Percentiles rank a stretch among this genome's conserved stretches.
Conservation (phyloP, 176 grass and related monocot genomes). For the Luzula sylvatica region DNA sequence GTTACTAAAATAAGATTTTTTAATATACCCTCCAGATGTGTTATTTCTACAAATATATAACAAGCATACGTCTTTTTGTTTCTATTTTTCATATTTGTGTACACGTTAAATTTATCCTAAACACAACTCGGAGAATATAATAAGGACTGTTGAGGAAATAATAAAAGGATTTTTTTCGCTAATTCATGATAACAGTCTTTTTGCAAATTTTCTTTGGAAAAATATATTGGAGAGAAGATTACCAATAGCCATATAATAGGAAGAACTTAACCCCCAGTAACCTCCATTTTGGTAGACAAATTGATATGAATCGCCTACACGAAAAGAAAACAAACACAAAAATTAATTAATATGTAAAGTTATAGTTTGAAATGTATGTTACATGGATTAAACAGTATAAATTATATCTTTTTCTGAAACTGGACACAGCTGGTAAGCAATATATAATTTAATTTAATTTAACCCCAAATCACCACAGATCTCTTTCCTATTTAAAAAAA, state of each 20-base stretch:
- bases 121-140: too few relatives aligned
- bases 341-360: neutral
- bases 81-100: too few relatives aligned
- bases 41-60: too few relatives aligned
- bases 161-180: neutral
- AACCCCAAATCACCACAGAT: too few relatives aligned
- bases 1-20: too few relatives aligned
- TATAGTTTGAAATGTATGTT: neutral
- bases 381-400: neutral
- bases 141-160: too few relatives aligned
- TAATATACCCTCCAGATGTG: too few relatives aligned
- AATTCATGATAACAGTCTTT: neutral
- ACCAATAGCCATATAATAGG: neutral
- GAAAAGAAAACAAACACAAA: neutral
- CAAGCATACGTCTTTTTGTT: too few relatives aligned
- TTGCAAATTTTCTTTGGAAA: conserved; percentile 2
- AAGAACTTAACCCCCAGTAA: conserved; percentile 15
- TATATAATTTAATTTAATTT: too few relatives aligned
- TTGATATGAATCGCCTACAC: neutral
- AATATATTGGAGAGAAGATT: neutral
- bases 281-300: conserved; percentile 18
- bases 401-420: neutral
- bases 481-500: too few relatives aligned
- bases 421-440: neutral
- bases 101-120: too few relatives aligned